Base-by-base conservation (phyloP, 1,284 basidiomycete species). In the Moesziomyces globuligerus region DNA sequence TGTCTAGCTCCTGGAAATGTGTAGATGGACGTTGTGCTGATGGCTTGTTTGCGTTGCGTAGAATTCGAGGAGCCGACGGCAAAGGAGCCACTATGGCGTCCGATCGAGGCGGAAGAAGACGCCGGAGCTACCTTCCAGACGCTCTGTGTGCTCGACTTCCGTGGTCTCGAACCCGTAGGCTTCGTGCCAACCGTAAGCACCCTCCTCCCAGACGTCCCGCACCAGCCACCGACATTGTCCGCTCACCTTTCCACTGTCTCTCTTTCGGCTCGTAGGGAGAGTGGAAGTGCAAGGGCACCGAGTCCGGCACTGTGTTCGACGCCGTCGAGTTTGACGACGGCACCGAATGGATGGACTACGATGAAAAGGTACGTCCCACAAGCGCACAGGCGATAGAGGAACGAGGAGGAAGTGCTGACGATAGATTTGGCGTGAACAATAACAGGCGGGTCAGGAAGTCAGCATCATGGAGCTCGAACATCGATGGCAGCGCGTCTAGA, bases 261-360 rank as follows among this genome's bases (percentile, higher is more conserved):
- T 23, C 6, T 3, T 23, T 39, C 21, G 5, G 21, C 17, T 10
- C 7, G 4, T 34, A 73, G 60, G 72, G 75, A 0, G 38, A 48
- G 1, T 82, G 79, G 79, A 56, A 53, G 17, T 81, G 79, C 54
- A 47, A 51, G 18, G 74, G 75, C 11, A 26, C 46, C 10, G 76
- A 74, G 43, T 74, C 70, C 4, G 52, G 54, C 5, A 80, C 75
- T 3, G 37, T 32, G 1, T 81, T 80, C 43, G 66, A 70, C 34
- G 58, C 57, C 0, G 69, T 82, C 25, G 71, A 75, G 44, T 81
- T 82, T 25, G 80, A 82, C 9, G 80, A 79, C 7, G 75, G 75
- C 29, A 46, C 38, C 0, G 80, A 81, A 36, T 82, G 80, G 80
- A 80, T 79, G 57, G 80, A 82, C 43, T 82, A 82, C 37, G 80